Evolutionary conservation across 2,329 filamentous ascomycete genomes (phyloP).

Genomic region (Thermomyces lanuginosus): DNA sequence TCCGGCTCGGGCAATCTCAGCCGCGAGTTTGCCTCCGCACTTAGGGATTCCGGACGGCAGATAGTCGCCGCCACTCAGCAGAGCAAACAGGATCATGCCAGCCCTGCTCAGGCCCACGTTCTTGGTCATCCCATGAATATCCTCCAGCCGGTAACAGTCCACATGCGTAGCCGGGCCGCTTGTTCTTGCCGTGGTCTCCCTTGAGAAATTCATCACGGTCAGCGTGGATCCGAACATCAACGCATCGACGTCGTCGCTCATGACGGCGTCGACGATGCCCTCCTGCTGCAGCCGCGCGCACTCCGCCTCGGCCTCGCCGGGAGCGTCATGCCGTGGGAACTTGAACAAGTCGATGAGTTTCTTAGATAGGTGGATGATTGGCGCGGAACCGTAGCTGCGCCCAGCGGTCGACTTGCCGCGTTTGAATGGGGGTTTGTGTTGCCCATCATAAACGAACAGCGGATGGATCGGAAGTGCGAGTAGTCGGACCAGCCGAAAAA

Average conservation of each 20-base stretch:
- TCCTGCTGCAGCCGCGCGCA: slow-evolving; percentile 71
- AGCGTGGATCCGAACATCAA: slow-evolving; percentile 86
- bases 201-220: slow-evolving; percentile 68
- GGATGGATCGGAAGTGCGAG: slow-evolving; percentile 65
- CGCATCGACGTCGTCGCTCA: slow-evolving; percentile 93
- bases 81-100: slow-evolving; percentile 82
- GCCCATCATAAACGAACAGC: slow-evolving; percentile 81
- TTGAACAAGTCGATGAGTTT: slow-evolving; percentile 70
- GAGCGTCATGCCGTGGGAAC: slow-evolving; percentile 69
- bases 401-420: slow-evolving; percentile 52
- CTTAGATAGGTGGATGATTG: slow-evolving; percentile 60
- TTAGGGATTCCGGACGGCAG: slow-evolving; percentile 72
- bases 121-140: slow-evolving; percentile 32
- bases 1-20: slow-evolving; percentile 74
- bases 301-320: slow-evolving; percentile 90
- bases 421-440: slow-evolving; percentile 72
- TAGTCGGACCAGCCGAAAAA: slow-evolving; percentile 72
- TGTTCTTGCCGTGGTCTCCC: slow-evolving; percentile 44
- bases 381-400: slow-evolving; percentile 43
- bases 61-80: slow-evolving; percentile 95
- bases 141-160: slow-evolving; percentile 54
- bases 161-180: slow-evolving; percentile 92
- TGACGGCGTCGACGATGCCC: slow-evolving; percentile 76
- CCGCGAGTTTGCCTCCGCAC: slow-evolving; percentile 75
- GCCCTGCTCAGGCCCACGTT: slow-evolving; percentile 49